phyloP scores from a whole-genome alignment of 441 rosid species.

The Jatropha multifida region DNA sequence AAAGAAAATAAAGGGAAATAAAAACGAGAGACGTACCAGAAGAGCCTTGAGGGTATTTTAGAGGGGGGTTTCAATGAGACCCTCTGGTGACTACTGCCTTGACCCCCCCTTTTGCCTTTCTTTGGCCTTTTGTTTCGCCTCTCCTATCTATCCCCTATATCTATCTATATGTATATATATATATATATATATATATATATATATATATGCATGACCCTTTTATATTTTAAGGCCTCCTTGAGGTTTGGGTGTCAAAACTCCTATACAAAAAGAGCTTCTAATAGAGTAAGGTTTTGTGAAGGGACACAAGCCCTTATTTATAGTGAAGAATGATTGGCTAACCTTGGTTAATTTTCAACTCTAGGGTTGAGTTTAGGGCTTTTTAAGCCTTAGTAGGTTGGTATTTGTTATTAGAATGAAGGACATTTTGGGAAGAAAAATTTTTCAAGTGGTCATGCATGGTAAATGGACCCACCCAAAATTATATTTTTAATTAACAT shows the following conservation, averaged over 20 bases:
- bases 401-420: background rate
- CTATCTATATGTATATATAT: background rate
- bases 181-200: too few relatives aligned
- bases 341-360: slow-evolving; percentile 36
- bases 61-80: slow-evolving; percentile 15
- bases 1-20: background rate
- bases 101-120: background rate
- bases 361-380: slow-evolving; percentile 28
- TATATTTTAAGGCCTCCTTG: background rate
- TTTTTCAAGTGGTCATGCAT: background rate
- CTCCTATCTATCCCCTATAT: background rate
- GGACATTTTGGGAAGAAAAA: slow-evolving; percentile 3
- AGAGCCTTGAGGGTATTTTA: background rate
- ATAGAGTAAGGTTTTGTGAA: slow-evolving; percentile 10
- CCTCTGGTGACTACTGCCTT: background rate
- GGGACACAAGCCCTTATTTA: slow-evolving; percentile 24
- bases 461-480: background rate
- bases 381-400: slow-evolving; percentile 9
- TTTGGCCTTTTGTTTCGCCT: background rate
- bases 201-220: slow-evolving; percentile 4
- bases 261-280: background rate
- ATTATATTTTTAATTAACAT: background rate
- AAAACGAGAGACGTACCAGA: slow-evolving; percentile 35
- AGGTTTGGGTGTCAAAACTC: background rate
- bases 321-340: slow-evolving; percentile 26